These are phyloP conservation scores for Cladorrhinum samala DNA, from an alignment of 495 filamentous ascomycete genomes.

Conservation along the genomic window DNA sequence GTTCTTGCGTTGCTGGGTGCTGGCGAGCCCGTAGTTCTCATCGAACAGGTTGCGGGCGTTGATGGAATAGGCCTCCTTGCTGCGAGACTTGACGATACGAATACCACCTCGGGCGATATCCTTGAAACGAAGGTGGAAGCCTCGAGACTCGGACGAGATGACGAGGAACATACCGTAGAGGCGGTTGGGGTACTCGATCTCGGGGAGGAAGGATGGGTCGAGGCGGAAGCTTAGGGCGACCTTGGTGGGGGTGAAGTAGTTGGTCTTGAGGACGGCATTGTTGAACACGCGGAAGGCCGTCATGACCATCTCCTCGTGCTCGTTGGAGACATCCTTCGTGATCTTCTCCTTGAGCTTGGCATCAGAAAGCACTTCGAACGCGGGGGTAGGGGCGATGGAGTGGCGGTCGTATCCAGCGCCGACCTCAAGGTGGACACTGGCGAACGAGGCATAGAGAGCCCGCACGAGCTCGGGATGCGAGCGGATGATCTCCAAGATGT, in stretches of 20 bases:
- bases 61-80: conserved; percentile 89
- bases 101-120: conserved; percentile 97
- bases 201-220: conserved; percentile 80
- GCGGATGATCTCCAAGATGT: conserved; percentile 94
- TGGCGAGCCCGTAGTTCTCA: conserved; percentile 97
- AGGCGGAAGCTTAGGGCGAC: conserved; percentile 95
- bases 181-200: conserved; percentile 86
- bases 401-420: conserved; percentile 67
- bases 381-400: conserved; percentile 59
- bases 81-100: conserved; percentile 95
- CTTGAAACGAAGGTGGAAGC: conserved; percentile 95
- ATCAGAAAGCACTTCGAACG: conserved; percentile 74
- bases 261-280: conserved; percentile 84
- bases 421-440: conserved; percentile 82
- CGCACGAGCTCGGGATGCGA: conserved; percentile 85
- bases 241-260: conserved; percentile 99
- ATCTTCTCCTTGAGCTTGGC: conserved; percentile 73
- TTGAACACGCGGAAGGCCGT: conserved; percentile 95
- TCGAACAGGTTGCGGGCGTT: conserved; percentile 95
- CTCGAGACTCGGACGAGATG: conserved; percentile 91
- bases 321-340: conserved; percentile 73
- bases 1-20: conserved; percentile 99
- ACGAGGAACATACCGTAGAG: conserved; percentile 98
- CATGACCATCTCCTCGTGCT: conserved; percentile 98
- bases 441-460: conserved; percentile 85